Evolutionary conservation across 257 asterid species (phyloP), one percentile per base, ranked within the genome.

Genomic region (Forsythia viridissima): DNA sequence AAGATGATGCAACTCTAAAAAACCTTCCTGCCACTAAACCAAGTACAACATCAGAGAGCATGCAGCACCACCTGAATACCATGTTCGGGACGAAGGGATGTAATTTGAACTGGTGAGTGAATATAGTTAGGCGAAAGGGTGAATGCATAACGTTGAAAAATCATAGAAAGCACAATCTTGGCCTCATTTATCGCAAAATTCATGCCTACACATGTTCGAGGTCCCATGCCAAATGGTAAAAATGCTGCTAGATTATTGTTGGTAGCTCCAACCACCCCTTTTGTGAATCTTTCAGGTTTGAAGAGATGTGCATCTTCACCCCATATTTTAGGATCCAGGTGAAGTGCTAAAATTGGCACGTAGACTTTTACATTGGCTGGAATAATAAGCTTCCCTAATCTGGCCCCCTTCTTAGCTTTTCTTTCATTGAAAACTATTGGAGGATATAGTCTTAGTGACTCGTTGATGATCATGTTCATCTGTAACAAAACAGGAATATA

Each of bases 381-480:
- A 63, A 84, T 69, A 11, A 65, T 71, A 38, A 75, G 77, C 12
- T 80, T 78, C 40, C 85, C 85, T 21, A 81, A 71, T 10, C 11
- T 52, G 11, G 74, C 79, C 72, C 70, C 77, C 3, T 79, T 72
- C 40, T 72, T 70, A 18, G 71, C 67, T 74, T 81, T 80, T 52
- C 87, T 80, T 46, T 81, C 51, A 36, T 70, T 15, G 5, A 79
- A 72, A 34, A 70, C 30, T 13, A 71, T 61, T 0, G 85, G 85
- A 70, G 87, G 82, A 65, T 84, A 84, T 16, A 84, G 79, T 78
- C 85, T 77, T 37, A 83, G 77, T 61, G 78, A 72, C 68, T 83
- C 84, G 38, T 83, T 80, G 6, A 83, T 52, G 63, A 80, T 77
- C 87, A 83, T 83, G 72, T 80, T 80, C 82, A 80, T 83, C 87